Conservation (phyloP, 2,329 filamentous ascomycete genomes). For the Apiospora malaysiana region DNA sequence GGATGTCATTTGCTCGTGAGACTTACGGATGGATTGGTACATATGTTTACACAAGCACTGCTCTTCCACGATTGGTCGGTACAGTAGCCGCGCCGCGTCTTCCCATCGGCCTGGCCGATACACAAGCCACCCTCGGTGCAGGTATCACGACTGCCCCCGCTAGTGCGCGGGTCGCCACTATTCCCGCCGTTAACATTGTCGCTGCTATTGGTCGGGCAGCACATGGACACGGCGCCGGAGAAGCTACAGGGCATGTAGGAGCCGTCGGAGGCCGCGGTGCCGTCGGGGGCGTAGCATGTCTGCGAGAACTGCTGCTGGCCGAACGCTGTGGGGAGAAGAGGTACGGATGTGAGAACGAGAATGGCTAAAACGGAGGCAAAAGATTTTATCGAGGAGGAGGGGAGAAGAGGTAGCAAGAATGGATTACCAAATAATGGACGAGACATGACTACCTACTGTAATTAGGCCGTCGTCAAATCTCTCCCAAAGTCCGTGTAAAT, state of each 20-base stretch:
- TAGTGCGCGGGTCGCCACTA: not conserved
- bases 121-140: conserved; percentile 20
- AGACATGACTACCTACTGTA: conserved; percentile 15
- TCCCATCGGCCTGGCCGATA: not conserved
- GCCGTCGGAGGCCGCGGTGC: conserved; percentile 12
- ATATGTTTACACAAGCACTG: conserved; percentile 11
- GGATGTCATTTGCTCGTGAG: not conserved
- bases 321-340: not conserved
- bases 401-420: not conserved
- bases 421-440: not conserved
- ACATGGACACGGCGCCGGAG: not conserved
- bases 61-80: conserved; percentile 19
- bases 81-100: conserved; percentile 20
- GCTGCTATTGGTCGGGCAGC: conserved; percentile 8
- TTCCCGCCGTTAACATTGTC: not conserved
- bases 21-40: conserved; percentile 10
- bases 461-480: not conserved
- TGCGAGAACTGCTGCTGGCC: conserved; percentile 15
- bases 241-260: conserved; percentile 20
- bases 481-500: not conserved
- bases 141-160: conserved; percentile 6
- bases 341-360: not conserved
- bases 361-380: not conserved
- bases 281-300: conserved; percentile 22
- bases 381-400: not conserved